phyloP scores from a whole-genome alignment of 768 basidiomycete species.

The Amanita rubescens region DNA sequence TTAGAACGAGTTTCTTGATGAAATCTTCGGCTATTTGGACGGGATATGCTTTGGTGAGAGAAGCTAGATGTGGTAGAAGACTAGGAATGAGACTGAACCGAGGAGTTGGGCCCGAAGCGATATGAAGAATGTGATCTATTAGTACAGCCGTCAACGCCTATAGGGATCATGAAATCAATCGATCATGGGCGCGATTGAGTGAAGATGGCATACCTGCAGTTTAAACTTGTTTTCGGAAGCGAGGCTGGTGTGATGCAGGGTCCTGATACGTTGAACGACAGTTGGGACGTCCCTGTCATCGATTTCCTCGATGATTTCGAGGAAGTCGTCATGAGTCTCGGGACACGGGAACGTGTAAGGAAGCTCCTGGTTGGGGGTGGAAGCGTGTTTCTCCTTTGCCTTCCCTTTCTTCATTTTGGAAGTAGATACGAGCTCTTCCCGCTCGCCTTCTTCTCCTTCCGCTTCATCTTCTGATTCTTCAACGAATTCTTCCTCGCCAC shows the following conservation, averaged over 20 bases:
- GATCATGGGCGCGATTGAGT: conserved; percentile 4
- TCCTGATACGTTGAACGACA: conserved; percentile 85
- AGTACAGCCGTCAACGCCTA: conserved; percentile 73
- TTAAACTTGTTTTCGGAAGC: conserved; percentile 87
- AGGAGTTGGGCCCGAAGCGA: conserved; percentile 57
- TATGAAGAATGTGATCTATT: conserved; percentile 81
- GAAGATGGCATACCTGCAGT: conserved; percentile 58
- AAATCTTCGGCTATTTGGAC: conserved; percentile 73
- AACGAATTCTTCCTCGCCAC: conserved; percentile 31
- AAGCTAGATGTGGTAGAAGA: conserved; percentile 71
- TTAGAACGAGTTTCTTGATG: conserved; percentile 73
- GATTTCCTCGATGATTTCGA: conserved; percentile 70
- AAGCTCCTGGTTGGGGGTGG: conserved; percentile 44
- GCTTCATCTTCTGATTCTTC: conserved; percentile 26
- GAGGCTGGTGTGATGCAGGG: conserved; percentile 90
- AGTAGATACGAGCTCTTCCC: conserved; percentile 32
- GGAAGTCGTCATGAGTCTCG: conserved; percentile 76
- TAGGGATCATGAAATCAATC: background rate
- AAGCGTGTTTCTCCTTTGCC: conserved; percentile 22
- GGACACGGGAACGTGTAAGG: conserved; percentile 95
- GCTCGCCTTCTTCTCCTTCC: conserved; percentile 36
- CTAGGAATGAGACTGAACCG: conserved; percentile 52
- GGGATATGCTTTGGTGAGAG: conserved; percentile 77
- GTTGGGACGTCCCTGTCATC: conserved; percentile 66
- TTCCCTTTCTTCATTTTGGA: conserved; percentile 24